Base-by-base conservation (phyloP, 805 yeast genomes). In the Isabelozyma pseudorhagii region DNA sequence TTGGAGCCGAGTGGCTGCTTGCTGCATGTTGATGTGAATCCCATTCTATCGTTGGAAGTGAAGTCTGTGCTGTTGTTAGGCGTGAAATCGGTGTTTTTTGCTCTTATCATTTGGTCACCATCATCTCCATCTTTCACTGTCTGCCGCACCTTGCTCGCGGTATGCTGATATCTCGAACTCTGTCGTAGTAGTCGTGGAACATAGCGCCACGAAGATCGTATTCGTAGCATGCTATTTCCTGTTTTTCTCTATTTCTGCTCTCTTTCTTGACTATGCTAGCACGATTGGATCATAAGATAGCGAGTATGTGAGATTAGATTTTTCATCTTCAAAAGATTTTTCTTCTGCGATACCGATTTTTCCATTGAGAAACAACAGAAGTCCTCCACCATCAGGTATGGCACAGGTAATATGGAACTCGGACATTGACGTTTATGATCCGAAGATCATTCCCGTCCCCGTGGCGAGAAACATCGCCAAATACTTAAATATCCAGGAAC, bases 331-430 rank as follows among this genome's bases (percentile, higher is more conserved):
- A 18, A 8, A 18, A 17, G 11, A 15, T 40, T 14, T 40, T 40
- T 40, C 18, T 40, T 40, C 17, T 40, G 14, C 27, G 13, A 15
- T 38, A 15, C 18, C 14, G 15, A 11, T 38, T n/a, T 9, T 38
- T 13, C 25, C 25, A 21, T 21, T 21, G 25, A 21, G 25, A 21
- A 21, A 21, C 25, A 21, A 21, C 25, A 21, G 25, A 21, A 21
- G 25, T 21, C 36, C 36, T 31, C 36, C 36, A 31, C 13, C 36
- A 6, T 5, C 39, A 27, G 44, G 13, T 36, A 73, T 74, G 79
- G 71, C 79, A 13, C 75, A 69, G 51, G 77, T 74, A 47, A 62
- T 74, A 50, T 74, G 79, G 79, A 74, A 74, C 57, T 55, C 74
- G 15, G 79, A 74, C 58, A 74, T 74, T 38, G 78, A 74, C 52